Evolutionary conservation across 371 early-diverging fungal genomes (phyloP).

Genomic region (Nematocida major): DNA sequence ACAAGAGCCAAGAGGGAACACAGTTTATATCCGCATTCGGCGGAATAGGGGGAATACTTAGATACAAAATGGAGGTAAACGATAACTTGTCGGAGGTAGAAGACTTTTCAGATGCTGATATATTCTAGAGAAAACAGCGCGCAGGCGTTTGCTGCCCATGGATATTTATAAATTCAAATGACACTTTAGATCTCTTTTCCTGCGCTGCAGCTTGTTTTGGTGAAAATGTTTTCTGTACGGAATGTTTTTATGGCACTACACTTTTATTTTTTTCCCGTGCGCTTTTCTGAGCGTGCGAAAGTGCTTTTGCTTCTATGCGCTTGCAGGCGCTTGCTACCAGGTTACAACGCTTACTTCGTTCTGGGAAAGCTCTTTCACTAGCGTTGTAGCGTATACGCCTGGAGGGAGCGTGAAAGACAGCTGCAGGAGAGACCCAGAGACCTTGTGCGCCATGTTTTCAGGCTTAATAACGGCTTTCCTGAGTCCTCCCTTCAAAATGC

Average conservation of each 20-base stretch:
- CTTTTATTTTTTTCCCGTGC: no score
- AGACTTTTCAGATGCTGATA: conserved; percentile 54
- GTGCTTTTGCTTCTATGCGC: no score
- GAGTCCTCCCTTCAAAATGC: conserved; percentile 27
- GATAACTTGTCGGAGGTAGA: conserved; percentile 51
- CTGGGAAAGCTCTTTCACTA: conserved; percentile 25
- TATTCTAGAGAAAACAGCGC: conserved; percentile 12
- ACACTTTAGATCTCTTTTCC: no score
- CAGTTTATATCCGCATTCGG: conserved; percentile 98
- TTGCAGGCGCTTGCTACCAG: no score
- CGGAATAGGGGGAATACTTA: conserved; percentile 92
- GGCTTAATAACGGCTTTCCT: conserved; percentile 41
- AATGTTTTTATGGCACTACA: no score
- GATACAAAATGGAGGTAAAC: conserved; percentile 78
- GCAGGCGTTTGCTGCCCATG: not conserved
- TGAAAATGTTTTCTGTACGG: no score
- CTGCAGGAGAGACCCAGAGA: not conserved
- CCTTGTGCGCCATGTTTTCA: not conserved
- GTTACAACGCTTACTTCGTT: conserved; percentile 16
- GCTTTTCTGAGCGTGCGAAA: no score
- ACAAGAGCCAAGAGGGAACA: conserved; percentile 89
- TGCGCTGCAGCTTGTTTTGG: no score
- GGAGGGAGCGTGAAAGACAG: conserved; percentile 46
- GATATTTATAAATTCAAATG: not conserved
- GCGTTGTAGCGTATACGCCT: conserved; percentile 45